phyloP scores from a whole-genome alignment of 2,329 filamentous ascomycete genomes.

The Colletotrichum cordylinicola region DNA sequence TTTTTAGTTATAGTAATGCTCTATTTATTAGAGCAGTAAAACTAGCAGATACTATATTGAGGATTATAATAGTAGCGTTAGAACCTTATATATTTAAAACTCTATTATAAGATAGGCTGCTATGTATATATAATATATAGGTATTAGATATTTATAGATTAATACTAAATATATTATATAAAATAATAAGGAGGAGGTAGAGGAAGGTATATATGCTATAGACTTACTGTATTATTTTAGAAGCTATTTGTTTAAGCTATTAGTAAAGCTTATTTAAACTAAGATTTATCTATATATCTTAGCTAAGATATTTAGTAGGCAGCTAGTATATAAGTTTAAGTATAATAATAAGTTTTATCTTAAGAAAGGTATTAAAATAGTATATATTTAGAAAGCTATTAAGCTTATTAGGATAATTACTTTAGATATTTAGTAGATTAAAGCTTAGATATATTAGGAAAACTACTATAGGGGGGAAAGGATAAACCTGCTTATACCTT shows the following conservation, averaged over 20 bases:
- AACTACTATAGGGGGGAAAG: background rate
- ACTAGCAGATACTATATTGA: no score
- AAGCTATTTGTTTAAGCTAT: background rate
- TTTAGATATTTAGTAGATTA: background rate
- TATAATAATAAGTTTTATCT: background rate
- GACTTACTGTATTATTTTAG: background rate
- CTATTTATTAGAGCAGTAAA: no score
- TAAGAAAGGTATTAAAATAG: background rate
- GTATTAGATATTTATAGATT: background rate
- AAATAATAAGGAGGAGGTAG: background rate
- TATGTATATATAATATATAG: background rate
- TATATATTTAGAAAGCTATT: background rate
- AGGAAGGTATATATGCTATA: background rate
- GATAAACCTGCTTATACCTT: background rate
- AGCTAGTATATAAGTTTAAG: background rate
- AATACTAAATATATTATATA: background rate
- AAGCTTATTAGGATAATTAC: background rate
- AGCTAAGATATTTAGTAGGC: background rate
- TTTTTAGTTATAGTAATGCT: no score
- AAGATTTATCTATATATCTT: background rate
- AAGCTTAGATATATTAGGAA: background rate
- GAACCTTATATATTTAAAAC: background rate
- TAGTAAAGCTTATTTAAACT: background rate
- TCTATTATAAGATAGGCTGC: background rate
- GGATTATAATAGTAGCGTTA: background rate